Percentiles rank a stretch among this genome's conserved stretches.
These are phyloP conservation scores for Cladosporium sp. DNA, from an alignment of 2,329 filamentous ascomycete genomes.

Conservation along the genomic window DNA sequence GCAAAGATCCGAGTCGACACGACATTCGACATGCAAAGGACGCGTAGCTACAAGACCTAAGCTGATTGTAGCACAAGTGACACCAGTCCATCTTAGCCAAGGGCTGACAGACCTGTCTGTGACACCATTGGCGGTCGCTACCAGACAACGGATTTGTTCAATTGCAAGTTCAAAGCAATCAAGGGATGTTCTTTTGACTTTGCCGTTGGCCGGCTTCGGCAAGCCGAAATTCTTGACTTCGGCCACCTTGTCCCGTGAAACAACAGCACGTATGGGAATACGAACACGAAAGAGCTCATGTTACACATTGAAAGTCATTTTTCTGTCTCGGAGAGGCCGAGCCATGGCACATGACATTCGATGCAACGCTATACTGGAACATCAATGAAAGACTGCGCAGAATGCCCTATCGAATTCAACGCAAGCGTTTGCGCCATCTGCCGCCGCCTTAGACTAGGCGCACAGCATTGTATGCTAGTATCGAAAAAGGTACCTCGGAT, in stretches of 20 bases:
- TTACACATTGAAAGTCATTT: background rate
- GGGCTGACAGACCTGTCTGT: background rate
- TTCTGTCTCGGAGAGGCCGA: background rate
- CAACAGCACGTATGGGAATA: background rate
- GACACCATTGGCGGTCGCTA: background rate
- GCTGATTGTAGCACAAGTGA: no score
- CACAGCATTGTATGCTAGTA: no score
- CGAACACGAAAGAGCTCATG: background rate
- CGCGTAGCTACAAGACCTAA: no score
- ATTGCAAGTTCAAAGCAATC: background rate
- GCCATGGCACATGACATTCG: background rate
- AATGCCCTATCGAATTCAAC: no score
- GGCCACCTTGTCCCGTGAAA: background rate
- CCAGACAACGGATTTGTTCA: no score
- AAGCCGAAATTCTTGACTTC: background rate
- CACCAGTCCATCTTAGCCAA: no score
- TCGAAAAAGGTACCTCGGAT: no score
- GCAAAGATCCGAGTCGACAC: no score
- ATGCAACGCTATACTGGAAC: background rate
- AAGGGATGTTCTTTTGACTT: background rate
- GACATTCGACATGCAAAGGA: no score
- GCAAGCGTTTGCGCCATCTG: no score
- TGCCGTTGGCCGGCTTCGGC: background rate
- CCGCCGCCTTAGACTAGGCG: no score
- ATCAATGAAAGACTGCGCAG: background rate